Base-by-base conservation (phyloP, 1,139 yeast species). In the Taiozyma sp. region DNA sequence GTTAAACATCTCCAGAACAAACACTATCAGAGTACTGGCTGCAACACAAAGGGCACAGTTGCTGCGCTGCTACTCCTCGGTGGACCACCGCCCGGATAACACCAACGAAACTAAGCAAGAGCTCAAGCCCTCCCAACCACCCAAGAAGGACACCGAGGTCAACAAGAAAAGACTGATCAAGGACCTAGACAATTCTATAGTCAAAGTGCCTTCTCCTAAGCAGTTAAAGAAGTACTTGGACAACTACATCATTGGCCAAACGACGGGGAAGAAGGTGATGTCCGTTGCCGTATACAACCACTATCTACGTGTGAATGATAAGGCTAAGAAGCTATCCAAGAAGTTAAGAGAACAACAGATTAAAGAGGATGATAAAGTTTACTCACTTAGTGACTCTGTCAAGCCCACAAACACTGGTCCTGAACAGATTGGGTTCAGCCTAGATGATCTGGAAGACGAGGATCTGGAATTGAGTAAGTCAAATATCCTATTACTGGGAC, bases 201-300 rank as follows among this genome's bases (percentile, higher is more conserved):
- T 61, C 6, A 54, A 61, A 3, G 62, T 74, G 7, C 79, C 79
- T 0, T 67, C 77, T 0, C 83, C 83, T 1, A 71, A 67, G 44
- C 63, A 64, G 37, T 58, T 79, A 48, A 75, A 76, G 56, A 59
- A 59, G 2, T 71, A 67, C 52, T 63, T 79, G 14, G 82, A 79
- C 55, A 69, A 68, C 46, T 77, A 73, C 56, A 75, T 79, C 22
- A 68, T 78, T 28, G 83, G 82, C 0, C 83, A 79, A 60, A 76
- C 75, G 1, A 68, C 65, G 4, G 77, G 80, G 30, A 79, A 79
- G 58, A 74, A 74, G 56, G 76, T 77, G 24, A 68, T 79, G 61
- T 72, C 81, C 40, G 83, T 79, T n/a, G 81, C 81, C 0, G 79
- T 78, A 1, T 79, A 74, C 57, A 78, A 78, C 51, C 83, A 78